phyloP scores from a whole-genome alignment of 306 rosid species.

The Lablab purpureus region DNA sequence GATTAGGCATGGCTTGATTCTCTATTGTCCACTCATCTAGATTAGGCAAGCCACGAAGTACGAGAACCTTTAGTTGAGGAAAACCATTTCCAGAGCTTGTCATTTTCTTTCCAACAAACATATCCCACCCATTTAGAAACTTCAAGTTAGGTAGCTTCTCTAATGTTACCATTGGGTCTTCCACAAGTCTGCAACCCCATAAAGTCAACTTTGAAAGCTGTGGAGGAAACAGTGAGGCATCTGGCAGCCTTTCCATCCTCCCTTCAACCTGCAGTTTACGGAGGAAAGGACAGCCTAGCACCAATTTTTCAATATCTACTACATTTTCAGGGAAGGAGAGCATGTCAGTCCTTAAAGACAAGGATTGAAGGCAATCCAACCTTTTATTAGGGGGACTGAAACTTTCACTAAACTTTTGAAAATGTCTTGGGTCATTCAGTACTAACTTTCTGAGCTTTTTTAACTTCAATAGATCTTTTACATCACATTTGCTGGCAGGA shows the following conservation, averaged over 20 bases:
- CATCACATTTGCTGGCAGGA: conserved; percentile 55
- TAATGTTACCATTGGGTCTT: conserved; percentile 55
- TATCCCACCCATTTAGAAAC: conserved; percentile 51
- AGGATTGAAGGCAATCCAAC: conserved; percentile 51
- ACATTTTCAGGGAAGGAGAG: conserved; percentile 55
- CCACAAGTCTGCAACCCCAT: conserved; percentile 46
- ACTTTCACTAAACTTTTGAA: conserved; percentile 47
- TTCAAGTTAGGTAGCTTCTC: conserved; percentile 58
- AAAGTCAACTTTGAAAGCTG: conserved; percentile 53
- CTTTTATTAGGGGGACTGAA: conserved; percentile 37
- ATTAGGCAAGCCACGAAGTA: conserved; percentile 34
- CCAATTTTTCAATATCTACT: conserved; percentile 45
- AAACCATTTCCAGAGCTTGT: conserved; percentile 55
- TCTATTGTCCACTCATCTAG: conserved; percentile 62
- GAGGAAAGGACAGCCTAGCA: conserved; percentile 59
- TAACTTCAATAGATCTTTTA: conserved; percentile 44
- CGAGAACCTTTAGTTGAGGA: conserved; percentile 54
- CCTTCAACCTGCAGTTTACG: conserved; percentile 47
- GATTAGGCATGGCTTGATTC: conserved; percentile 51
- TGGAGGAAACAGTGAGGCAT: conserved; percentile 14
- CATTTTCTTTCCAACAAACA: conserved; percentile 50
- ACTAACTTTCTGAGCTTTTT: conserved; percentile 58
- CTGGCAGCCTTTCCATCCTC: conserved; percentile 36
- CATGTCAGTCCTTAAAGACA: conserved; percentile 45
- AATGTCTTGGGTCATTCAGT: conserved; percentile 53